Percentiles rank a stretch among this genome's conserved stretches.
These are phyloP conservation scores for Moesziomyces antarcticus DNA, from an alignment of 1,284 basidiomycete genomes.

Conservation along the genomic window DNA sequence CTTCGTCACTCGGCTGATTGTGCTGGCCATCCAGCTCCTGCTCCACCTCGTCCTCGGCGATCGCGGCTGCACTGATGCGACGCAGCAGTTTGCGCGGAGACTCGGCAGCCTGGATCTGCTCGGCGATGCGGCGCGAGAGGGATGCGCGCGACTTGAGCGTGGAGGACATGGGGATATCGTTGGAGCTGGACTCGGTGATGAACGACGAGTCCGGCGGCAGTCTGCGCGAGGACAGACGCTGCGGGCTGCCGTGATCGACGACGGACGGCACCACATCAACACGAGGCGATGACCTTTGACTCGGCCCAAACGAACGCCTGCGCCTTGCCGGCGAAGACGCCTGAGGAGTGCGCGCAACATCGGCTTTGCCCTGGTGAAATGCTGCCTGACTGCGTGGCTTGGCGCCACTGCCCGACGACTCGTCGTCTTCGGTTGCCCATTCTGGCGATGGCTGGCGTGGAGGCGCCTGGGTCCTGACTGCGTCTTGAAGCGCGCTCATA, in stretches of 20 bases:
- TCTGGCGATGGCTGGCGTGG: constrained; percentile 21
- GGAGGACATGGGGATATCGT: constrained; percentile 44
- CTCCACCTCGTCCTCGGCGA: constrained; percentile 47
- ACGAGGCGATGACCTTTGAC: constrained; percentile 6
- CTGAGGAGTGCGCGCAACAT: not conserved
- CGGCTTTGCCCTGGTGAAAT: constrained; percentile 28
- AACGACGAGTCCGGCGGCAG: constrained; percentile 39
- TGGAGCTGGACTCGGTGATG: constrained; percentile 27
- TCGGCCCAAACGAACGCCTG: constrained; percentile 1
- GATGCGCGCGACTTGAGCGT: constrained; percentile 44
- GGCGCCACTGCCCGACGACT: constrained; percentile 13
- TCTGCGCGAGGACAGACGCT: constrained; percentile 28
- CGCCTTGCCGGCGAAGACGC: constrained; percentile 20
- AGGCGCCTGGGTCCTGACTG: constrained; percentile 14
- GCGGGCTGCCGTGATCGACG: constrained; percentile 35
- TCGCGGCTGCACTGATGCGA: constrained; percentile 51
- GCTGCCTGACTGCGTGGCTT: constrained; percentile 6
- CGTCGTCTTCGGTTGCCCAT: constrained; percentile 46
- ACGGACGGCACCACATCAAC: constrained; percentile 20
- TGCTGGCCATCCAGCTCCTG: constrained; percentile 34
- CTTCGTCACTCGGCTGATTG: constrained; percentile 15
- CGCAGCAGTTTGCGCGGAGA: constrained; percentile 56
- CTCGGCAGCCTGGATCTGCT: constrained; percentile 26
- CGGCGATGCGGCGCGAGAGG: constrained; percentile 27
- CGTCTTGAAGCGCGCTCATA: constrained; percentile 40